Base-by-base conservation (phyloP, 345 rosid species). In the Linum trigynum region DNA sequence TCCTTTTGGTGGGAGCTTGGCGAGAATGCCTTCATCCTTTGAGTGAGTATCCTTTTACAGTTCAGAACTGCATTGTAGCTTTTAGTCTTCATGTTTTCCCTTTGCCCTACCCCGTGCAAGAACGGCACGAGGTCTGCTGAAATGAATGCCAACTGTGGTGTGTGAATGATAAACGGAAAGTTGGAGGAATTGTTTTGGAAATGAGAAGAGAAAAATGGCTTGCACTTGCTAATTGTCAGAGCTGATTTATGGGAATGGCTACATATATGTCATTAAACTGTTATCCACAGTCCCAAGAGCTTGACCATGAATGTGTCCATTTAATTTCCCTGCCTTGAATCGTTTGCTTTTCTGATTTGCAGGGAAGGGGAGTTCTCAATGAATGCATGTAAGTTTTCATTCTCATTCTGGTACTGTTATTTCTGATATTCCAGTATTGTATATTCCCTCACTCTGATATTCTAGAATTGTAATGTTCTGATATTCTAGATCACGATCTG, bases 351-450 rank as follows among this genome's bases (percentile, higher is more conserved):
- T 6, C 14, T 63, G 59, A 60, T 48, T 75, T 74, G 67, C 85
- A 94, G 99, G 76, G 96, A 94, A 71, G 95, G 82, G 37, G 99
- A 90, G 61, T 86, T 90, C 74, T 71, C 89, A 16, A 67, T 95
- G 17, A 78, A 79, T 69, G 74, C 96, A 74, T 94, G 99, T 94
- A 88, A 88, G 92, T 56, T 56, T 59, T 39, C 43, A 23, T 38
- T 55, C 61, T 38, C 68, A 50, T 64, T 50, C 3, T 17, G 16
- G 32, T 23, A 23, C 32, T 23, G 32, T 23, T 23, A 23, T 23
- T 23, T 23, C 32, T 23, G 32, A 23, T 23, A 23, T 23, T 23
- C 32, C 32, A 23, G 32, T 23, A 23, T 23, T 23, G 32, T 23
- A 23, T 12, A 48, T 48, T 48, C 53, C 14, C 14, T 48, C 53